Percentiles rank a stretch among this genome's conserved stretches.
Evolutionary conservation across 352 stramenopile species (phyloP).

Genomic region (Phytophthora pini): DNA sequence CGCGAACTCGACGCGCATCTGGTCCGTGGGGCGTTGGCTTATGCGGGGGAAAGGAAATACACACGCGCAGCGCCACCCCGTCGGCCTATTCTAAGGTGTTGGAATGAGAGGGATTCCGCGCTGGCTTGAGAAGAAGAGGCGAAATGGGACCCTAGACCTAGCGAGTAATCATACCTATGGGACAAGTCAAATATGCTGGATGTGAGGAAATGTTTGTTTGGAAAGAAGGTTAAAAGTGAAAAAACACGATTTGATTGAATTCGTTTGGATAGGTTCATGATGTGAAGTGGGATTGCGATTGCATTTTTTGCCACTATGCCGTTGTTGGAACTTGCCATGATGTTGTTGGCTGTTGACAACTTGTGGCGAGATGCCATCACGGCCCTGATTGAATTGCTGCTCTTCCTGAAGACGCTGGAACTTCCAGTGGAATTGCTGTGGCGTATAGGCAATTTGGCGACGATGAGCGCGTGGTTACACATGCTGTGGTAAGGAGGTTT

Average conservation of each 20-base stretch:
- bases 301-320: too few species aligned
- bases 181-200: background rate
- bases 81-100: slow-evolving; percentile 28
- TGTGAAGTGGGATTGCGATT: too few species aligned
- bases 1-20: slow-evolving; percentile 78
- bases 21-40: slow-evolving; percentile 9
- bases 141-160: background rate
- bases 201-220: background rate
- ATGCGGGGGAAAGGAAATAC: background rate
- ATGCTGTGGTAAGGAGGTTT: slow-evolving; percentile 21
- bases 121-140: slow-evolving; percentile 12
- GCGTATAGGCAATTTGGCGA: slow-evolving; percentile 24
- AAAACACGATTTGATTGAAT: background rate
- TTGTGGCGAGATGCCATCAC: background rate
- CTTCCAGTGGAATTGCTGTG: background rate
- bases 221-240: background rate
- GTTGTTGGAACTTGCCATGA: too few species aligned
- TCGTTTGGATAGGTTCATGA: too few species aligned
- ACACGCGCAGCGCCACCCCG: background rate
- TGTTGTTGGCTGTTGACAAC: background rate
- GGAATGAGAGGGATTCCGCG: slow-evolving; percentile 6
- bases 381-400: too few species aligned
- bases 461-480: background rate
- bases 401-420: background rate
- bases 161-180: background rate